Evolutionary conservation across 1,284 basidiomycete species (phyloP), one percentile per base, ranked within the genome.

Genomic region (Marasmius sp.): DNA sequence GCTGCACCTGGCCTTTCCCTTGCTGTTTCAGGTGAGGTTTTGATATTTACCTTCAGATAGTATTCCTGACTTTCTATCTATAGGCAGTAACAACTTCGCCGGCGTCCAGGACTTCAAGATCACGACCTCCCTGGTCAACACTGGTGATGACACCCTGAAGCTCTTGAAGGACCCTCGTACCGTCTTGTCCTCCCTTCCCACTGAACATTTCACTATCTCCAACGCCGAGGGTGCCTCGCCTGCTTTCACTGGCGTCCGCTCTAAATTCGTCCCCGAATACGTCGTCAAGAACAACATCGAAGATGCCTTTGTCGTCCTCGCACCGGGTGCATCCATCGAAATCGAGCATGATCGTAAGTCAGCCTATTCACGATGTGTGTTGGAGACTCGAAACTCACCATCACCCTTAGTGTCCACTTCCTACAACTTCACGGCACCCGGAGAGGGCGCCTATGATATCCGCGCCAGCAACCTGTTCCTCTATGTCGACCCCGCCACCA

Each of bases 371-470:
- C 8, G 27, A 27, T 27, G n/a, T 18, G 54, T 18, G 16, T 47
- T 10, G 34, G 52, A 6, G 27, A 22, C 53, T 6, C 59, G 27
- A 45, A 41, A 34, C 27, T 57, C 38, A 58, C 38, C 49, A 43
- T 49, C 48, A 45, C 22, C 10, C 51, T 11, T 58, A 83, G 81
- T 83, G 52, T 76, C 77, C 18, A 66, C 75, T 52, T 77, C 79
- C 1, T 85, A 83, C 71, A 80, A 82, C 72, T 81, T 83, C 71
- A 79, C 78, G 16, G 39, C 64, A 10, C 68, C 77, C 6, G 79
- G 79, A 34, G 75, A 67, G 18, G 77, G 76, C 53, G 66, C 69
- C 22, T 84, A 82, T 70, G 71, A 74, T 48, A 72, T 83, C 62
- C 73, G 76, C 61, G 75, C 81, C n/a, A 69, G 70, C 54, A 80